Evolutionary conservation across 768 basidiomycete species (phyloP), one percentile per base, ranked within the genome.

Genomic region (Suillus fuscotomentosus): DNA sequence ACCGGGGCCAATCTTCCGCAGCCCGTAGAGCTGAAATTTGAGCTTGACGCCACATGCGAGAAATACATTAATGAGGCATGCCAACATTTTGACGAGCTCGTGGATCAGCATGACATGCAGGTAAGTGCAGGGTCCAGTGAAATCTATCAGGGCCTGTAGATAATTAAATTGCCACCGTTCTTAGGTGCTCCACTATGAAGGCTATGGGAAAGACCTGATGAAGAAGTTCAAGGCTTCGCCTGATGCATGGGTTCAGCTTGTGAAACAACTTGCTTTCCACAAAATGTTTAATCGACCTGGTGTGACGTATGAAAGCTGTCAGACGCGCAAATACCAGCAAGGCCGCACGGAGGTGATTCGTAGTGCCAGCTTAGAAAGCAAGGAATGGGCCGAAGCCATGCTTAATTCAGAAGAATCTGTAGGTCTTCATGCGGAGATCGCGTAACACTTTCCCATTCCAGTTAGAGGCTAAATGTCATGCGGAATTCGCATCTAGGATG

Each of bases 341-440:
- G 97, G 97, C 0, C 82, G 97, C 60, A 99, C 97, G 7, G 97
- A 99, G 79, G 97, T 99, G 43, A 97, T 99, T 68, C 84, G 97
- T 17, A 87, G 86, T 66, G 90, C 89, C 38, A 93, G 91, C 67
- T 84, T 82, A 55, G 94, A 99, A 80, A 89, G 86, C 73, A 89
- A 89, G 72, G 88, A 82, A 48, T 99, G 91, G 87, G 90, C 88
- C 14, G 88, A 94, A 76, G 89, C 91, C n/a, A 99, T 99, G 95
- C 76, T 91, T 38, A 79, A 90, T 67, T 75, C 81, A 22, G 65
- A 75, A 15, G 76, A 75, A 70, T 79, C 80, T 43, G 89, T 88
- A 67, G 60, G 83, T 77, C 60, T 5, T 34, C 54, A 51, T 45
- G 59, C 43, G 63, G 36, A 31, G 31, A 34, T 61, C 63, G 60